These are phyloP conservation scores for Avicennia marina DNA, from an alignment of 257 asterid genomes.

Conservation along the genomic window DNA sequence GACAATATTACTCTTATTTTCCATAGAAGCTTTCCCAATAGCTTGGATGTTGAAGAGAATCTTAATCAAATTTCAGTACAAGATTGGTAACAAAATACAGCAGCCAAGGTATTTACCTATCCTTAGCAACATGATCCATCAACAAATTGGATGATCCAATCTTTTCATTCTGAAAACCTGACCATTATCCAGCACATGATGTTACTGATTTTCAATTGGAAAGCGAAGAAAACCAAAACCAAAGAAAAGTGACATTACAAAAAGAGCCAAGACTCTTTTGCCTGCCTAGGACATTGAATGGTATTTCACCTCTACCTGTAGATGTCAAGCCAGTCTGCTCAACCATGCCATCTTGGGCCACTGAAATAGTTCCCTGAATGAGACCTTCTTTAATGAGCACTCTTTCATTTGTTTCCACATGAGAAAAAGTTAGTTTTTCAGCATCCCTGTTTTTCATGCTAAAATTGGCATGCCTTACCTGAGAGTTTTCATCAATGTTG, in stretches of 20 bases:
- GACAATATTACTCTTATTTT: no score
- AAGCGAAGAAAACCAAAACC: not conserved
- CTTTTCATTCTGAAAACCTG: slow-evolving; percentile 50
- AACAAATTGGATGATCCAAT: slow-evolving; percentile 37
- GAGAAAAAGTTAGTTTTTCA: not conserved
- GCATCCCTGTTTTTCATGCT: not conserved
- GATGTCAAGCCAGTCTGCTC: slow-evolving; percentile 34
- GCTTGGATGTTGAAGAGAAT: no score
- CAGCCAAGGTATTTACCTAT: slow-evolving; percentile 37
- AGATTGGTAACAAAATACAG: not conserved
- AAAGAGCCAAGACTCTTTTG: slow-evolving; percentile 48
- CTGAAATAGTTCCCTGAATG: slow-evolving; percentile 49
- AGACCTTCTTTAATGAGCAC: slow-evolving; percentile 26
- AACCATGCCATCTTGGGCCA: slow-evolving; percentile 39
- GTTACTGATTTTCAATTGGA: slow-evolving; percentile 4
- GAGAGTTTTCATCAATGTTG: slow-evolving; percentile 38
- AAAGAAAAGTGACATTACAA: slow-evolving; percentile 30
- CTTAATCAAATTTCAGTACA: not conserved
- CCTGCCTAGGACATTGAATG: slow-evolving; percentile 42
- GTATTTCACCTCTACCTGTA: slow-evolving; percentile 36
- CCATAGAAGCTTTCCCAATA: no score
- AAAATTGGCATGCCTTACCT: slow-evolving; percentile 37
- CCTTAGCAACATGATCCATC: slow-evolving; percentile 49
- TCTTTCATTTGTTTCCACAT: slow-evolving; percentile 17
- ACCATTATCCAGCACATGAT: slow-evolving; percentile 10